Conservation (phyloP, 1,284 basidiomycete genomes). For the Ganoderma lingzhi region DNA sequence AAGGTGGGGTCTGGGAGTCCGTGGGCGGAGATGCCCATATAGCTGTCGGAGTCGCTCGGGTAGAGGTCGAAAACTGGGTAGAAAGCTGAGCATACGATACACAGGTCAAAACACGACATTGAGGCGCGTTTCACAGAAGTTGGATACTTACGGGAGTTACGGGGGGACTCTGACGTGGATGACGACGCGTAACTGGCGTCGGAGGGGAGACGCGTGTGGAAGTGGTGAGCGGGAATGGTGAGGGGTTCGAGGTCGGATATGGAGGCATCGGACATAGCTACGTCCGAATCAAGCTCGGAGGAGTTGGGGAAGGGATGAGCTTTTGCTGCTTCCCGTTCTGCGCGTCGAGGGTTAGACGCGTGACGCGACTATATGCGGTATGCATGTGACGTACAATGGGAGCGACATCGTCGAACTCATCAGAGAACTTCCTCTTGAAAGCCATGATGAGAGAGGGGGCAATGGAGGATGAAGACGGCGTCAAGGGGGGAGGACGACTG, state of each 20-base stretch:
- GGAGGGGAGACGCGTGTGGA: constrained; percentile 73
- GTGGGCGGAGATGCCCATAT: constrained; percentile 57
- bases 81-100: constrained; percentile 48
- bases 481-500: constrained; percentile 9
- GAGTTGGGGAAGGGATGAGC: constrained; percentile 69
- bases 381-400: constrained; percentile 41
- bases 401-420: constrained; percentile 61
- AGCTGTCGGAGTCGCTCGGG: constrained; percentile 55
- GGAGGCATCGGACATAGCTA: constrained; percentile 68
- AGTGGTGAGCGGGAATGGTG: constrained; percentile 55
- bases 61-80: constrained; percentile 73
- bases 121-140: constrained; percentile 14
- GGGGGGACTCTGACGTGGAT: constrained; percentile 51
- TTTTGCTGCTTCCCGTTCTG: constrained; percentile 74
- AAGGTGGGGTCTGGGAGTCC: constrained; percentile 51
- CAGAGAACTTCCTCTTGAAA: constrained; percentile 76
- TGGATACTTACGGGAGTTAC: constrained; percentile 45
- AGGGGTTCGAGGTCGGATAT: constrained; percentile 63
- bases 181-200: constrained; percentile 68
- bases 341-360: constrained; percentile 31
- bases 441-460: constrained; percentile 52
- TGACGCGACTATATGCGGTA: constrained; percentile 29
- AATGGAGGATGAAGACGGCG: constrained; percentile 18
- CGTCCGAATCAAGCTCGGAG: constrained; percentile 64
- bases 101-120: constrained; percentile 15